Evolutionary conservation across 2,329 filamentous ascomycete genomes (phyloP).

Genomic region (Fusarium coicis): DNA sequence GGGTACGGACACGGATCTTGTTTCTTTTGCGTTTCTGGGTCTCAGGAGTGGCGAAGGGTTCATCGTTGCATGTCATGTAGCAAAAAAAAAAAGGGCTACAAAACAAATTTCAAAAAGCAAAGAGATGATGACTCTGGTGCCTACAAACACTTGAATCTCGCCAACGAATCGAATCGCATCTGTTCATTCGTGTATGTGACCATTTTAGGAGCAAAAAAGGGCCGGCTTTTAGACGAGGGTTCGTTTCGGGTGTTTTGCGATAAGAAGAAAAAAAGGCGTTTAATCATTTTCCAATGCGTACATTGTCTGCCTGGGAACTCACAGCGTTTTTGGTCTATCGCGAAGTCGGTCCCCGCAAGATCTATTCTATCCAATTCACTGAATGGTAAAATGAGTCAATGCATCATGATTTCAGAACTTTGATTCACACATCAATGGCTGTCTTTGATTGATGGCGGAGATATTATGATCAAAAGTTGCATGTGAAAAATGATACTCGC

Average conservation of each 20-base stretch:
- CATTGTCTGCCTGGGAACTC: constrained; percentile 15
- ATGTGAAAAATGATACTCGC: constrained; percentile 25
- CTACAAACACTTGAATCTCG: constrained; percentile 33
- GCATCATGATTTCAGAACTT: background rate
- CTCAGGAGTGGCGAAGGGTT: constrained; percentile 72
- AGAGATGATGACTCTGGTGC: constrained; percentile 49
- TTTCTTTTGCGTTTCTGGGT: constrained; percentile 70
- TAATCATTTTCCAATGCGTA: constrained; percentile 26
- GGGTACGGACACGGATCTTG: constrained; percentile 52
- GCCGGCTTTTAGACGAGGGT: constrained; percentile 39
- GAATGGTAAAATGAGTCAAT: background rate
- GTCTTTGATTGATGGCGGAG: background rate
- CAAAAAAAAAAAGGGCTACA: constrained; percentile 57
- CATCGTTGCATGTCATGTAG: constrained; percentile 71
- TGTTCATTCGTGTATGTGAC: constrained; percentile 29
- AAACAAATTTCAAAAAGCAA: constrained; percentile 54
- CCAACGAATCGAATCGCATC: constrained; percentile 3
- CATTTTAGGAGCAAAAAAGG: constrained; percentile 30
- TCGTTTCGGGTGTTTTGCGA: constrained; percentile 32
- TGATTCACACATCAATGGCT: background rate
- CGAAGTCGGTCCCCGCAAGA: constrained; percentile 6
- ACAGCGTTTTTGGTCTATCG: constrained; percentile 4
- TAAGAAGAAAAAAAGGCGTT: constrained; percentile 30
- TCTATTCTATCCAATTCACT: background rate
- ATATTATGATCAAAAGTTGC: background rate